Evolutionary conservation across 2,329 filamentous ascomycete genomes (phyloP), one percentile per base, ranked within the genome.

Genomic region (Penicillium sp.): DNA sequence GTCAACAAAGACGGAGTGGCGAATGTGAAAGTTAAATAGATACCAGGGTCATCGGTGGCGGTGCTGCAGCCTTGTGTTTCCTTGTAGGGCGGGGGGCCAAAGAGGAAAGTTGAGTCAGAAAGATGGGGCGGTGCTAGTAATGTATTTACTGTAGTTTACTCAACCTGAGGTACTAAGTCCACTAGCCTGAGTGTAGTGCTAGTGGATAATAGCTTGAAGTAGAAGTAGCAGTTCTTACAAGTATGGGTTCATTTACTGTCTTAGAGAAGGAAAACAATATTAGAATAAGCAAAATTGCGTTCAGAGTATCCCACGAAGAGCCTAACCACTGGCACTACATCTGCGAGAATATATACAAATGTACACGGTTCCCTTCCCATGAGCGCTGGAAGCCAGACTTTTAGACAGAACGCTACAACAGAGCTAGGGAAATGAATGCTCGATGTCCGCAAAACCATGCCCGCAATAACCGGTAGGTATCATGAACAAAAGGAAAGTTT

Each of bases 261-360:
- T n/a, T n/a, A n/a, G n/a, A n/a, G n/a, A n/a, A n/a, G n/a, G n/a
- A n/a, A n/a, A n/a, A n/a, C n/a, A n/a, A n/a, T n/a, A 14, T 13
- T 33, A n/a, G 13, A 42, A n/a, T n/a, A n/a, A 43, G 23, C 39
- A 28, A 43, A 10, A 26, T 43, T 14, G 23, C 39, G 23, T 43
- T 43, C 39, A 18, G 24, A 28, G 23, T 21, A 21, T 45, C 26
- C 33, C 26, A 28, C 19, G 14, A 24, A n/a, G 23, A 42, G 18
- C 37, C 37, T 42, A 42, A 42, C 40, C 40, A 45, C 39, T 48
- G 44, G 49, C 45, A 54, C 50, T 39, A 55, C 48, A 54, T 57
- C 51, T 59, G 45, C 53, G 36, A 54, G 47, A 55, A 46, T 62
- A 62, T 61, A 52, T 62, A 59, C 60, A 59, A 59, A 52, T 46